These are phyloP conservation scores for Fusarium chuoi DNA, from an alignment of 2,329 filamentous ascomycete species.

Conservation along the genomic window DNA sequence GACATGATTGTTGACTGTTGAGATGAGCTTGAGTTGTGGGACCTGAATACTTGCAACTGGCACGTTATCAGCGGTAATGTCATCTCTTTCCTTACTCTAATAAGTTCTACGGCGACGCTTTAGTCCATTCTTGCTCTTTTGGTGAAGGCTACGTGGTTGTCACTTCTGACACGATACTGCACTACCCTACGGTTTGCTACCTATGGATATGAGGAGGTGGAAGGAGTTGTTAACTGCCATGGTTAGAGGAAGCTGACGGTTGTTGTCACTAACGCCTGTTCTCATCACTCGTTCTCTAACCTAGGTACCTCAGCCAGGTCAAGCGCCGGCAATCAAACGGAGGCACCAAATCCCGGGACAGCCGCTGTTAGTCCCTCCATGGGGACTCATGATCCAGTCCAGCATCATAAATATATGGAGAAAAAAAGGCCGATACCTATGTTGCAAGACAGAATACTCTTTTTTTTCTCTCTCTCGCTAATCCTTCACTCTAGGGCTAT, in stretches of 20 bases:
- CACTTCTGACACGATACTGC: not conserved
- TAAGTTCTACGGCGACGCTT: not conserved
- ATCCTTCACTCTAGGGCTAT: not conserved
- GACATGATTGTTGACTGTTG: slow-evolving; percentile 6
- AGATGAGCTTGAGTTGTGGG: slow-evolving; percentile 4
- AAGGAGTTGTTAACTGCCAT: not conserved
- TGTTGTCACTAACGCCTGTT: slow-evolving; percentile 6
- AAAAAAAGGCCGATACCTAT: not conserved
- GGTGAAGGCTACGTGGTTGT: not conserved
- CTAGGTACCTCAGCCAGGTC: slow-evolving; percentile 9
- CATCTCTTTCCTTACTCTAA: slow-evolving; percentile 1
- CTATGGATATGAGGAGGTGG: not conserved
- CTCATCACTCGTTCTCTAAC: slow-evolving; percentile 13
- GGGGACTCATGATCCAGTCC: not conserved
- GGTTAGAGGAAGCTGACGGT: not conserved
- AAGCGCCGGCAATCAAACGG: slow-evolving; percentile 15
- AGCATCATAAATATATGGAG: not conserved
- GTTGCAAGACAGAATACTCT: not conserved
- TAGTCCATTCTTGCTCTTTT: not conserved
- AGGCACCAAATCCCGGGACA: slow-evolving; percentile 17
- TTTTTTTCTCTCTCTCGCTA: too few species aligned
- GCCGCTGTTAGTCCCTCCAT: slow-evolving; percentile 13
- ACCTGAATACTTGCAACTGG: not conserved
- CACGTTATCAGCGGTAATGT: not conserved
- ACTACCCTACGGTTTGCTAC: not conserved